A percentile compares a stretch with the other conserved stretches of the same genome.
These are phyloP conservation scores for Adansonia digitata DNA, from an alignment of 345 rosid genomes.

Conservation along the genomic window DNA sequence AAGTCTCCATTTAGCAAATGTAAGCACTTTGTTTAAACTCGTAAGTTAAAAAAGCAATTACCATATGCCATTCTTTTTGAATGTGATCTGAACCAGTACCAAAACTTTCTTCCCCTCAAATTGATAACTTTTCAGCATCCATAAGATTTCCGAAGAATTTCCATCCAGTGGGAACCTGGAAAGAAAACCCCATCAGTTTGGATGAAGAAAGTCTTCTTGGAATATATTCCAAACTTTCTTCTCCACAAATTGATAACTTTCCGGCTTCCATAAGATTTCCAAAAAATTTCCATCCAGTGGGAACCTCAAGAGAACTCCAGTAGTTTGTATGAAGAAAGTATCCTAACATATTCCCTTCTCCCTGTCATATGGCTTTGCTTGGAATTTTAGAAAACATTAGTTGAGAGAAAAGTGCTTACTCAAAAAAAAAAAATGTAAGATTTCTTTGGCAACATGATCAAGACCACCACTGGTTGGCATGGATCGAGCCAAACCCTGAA, in stretches of 20 bases:
- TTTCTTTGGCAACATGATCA: slow-evolving; percentile 85
- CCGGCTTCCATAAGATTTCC: slow-evolving; percentile 98
- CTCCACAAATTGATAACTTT: slow-evolving; percentile 88
- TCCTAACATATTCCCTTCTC: background rate
- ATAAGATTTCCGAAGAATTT: slow-evolving; percentile 93
- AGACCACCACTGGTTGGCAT: slow-evolving; percentile 99
- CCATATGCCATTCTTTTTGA: slow-evolving; percentile 97
- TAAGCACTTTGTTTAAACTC: background rate
- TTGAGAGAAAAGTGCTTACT: slow-evolving; percentile 35
- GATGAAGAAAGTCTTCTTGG: slow-evolving; percentile 8
- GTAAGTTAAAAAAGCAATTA: slow-evolving; percentile 30
- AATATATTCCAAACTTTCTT: slow-evolving; percentile 77
- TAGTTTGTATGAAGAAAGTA: slow-evolving; percentile 17
- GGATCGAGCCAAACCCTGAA: slow-evolving; percentile 89
- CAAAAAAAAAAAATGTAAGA: slow-evolving; percentile 83
- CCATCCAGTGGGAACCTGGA: slow-evolving; percentile 97
- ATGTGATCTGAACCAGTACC: slow-evolving; percentile 98
- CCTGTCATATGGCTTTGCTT: background rate
- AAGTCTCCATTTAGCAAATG: background rate
- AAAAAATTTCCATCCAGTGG: slow-evolving; percentile 96
- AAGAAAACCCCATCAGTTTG: slow-evolving; percentile 12
- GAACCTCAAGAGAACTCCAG: slow-evolving; percentile 48
- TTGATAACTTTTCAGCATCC: slow-evolving; percentile 92
- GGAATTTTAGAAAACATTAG: slow-evolving; percentile 2
- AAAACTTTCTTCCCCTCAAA: slow-evolving; percentile 97